Percentiles rank a stretch among this genome's conserved stretches.
These are phyloP conservation scores for Dactylis glomerata DNA, from an alignment of 176 grass and related monocot species.

Conservation along the genomic window DNA sequence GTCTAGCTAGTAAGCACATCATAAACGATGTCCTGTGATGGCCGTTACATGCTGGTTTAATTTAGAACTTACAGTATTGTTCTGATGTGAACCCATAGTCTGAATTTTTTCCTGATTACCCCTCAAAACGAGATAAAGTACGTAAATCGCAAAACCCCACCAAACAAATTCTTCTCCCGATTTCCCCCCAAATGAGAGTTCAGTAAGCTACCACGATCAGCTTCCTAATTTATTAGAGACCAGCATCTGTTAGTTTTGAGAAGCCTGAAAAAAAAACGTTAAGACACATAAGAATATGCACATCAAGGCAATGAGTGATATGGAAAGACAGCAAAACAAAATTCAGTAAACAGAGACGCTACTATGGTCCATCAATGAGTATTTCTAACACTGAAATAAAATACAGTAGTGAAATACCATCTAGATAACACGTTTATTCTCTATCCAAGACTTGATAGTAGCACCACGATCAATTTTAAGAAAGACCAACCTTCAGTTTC, in stretches of 20 bases:
- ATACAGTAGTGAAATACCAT: not conserved
- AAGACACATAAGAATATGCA: not conserved
- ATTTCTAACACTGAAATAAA: not conserved
- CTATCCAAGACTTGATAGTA: not conserved
- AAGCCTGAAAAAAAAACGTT: not conserved
- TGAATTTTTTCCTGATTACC: not conserved
- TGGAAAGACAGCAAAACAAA: not conserved
- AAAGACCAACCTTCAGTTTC: not conserved
- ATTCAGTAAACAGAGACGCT: not conserved
- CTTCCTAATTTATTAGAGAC: not conserved
- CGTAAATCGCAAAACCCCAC: not conserved
- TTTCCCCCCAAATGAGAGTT: not conserved
- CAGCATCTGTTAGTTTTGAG: not conserved
- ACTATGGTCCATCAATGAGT: not conserved
- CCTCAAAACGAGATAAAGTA: not conserved
- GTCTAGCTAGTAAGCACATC: not conserved
- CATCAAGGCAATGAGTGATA: not conserved
- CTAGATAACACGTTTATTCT: not conserved
- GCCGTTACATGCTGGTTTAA: not conserved
- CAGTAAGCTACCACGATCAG: not conserved
- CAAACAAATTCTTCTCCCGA: not conserved
- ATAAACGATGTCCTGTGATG: not conserved
- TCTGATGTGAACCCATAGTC: not conserved
- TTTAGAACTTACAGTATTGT: not conserved
- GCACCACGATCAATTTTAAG: not conserved